phyloP scores from a whole-genome alignment of 2,329 filamentous ascomycete genomes.

The Diaporthe citri region DNA sequence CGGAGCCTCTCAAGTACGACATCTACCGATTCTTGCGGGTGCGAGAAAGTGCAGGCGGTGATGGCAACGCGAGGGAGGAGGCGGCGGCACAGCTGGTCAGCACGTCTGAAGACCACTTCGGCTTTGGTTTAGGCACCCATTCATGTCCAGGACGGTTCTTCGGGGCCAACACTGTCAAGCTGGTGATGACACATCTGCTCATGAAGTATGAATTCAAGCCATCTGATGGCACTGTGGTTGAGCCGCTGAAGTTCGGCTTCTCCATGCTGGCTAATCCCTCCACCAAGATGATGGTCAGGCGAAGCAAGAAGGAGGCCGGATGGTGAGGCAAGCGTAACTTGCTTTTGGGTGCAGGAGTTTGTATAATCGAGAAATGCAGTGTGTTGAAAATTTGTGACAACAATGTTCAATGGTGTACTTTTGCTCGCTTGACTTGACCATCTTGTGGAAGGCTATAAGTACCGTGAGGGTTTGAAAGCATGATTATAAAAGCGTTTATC shows the following conservation, averaged over 20 bases:
- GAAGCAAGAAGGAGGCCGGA: neutral
- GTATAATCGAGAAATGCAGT: neutral
- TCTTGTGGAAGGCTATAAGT: too few species aligned
- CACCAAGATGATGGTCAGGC: neutral
- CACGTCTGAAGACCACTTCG: neutral
- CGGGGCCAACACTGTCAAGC: neutral
- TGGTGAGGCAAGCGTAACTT: neutral
- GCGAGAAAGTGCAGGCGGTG: neutral
- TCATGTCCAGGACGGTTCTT: neutral
- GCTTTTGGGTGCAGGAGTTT: neutral
- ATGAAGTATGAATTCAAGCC: conserved; percentile 1
- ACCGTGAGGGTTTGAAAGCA: too few species aligned
- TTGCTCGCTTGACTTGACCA: too few species aligned
- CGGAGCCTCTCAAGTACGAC: neutral
- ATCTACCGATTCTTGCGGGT: neutral
- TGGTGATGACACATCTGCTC: neutral
- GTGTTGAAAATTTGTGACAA: neutral
- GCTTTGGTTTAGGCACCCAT: neutral
- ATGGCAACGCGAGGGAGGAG: neutral
- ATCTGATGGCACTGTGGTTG: neutral
- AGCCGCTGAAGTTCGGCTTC: neutral
- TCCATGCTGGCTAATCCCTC: neutral
- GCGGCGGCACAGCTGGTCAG: neutral
- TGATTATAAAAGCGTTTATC: too few species aligned
- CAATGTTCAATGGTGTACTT: neutral